Conservation (phyloP, 495 filamentous ascomycete species). For the Trichoderma reesei region DNA sequence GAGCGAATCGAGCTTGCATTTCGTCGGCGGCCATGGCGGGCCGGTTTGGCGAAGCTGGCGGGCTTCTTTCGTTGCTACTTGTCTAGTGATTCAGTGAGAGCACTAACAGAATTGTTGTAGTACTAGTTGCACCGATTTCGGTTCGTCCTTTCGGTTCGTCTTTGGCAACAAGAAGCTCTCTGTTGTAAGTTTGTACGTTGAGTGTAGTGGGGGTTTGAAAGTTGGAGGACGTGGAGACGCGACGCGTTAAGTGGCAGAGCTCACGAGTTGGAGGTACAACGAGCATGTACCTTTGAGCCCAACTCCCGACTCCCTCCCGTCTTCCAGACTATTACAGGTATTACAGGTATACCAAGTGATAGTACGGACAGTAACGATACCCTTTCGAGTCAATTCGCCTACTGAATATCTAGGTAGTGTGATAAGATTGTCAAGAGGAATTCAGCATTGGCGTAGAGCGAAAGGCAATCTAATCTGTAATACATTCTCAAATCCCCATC, state of each 20-base stretch:
- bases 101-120: not conserved
- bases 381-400: no score
- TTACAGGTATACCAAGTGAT: no score
- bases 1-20: conserved; percentile 7
- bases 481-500: no score
- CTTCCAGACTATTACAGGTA: no score
- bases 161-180: not conserved
- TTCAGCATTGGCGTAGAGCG: no score
- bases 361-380: no score
- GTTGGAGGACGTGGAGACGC: not conserved
- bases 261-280: not conserved
- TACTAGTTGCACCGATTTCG: not conserved
- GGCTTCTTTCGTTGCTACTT: not conserved
- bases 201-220: not conserved
- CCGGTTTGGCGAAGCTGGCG: no score
- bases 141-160: not conserved
- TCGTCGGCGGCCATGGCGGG: conserved; percentile 8
- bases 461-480: no score
- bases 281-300: no score
- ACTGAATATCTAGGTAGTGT: no score
- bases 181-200: not conserved
- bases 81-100: not conserved
- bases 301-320: no score
- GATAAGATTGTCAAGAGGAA: no score
- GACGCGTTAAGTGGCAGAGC: conserved; percentile 7